These are phyloP conservation scores for Agrocybe praecox DNA, from an alignment of 768 basidiomycete species.

Conservation along the genomic window DNA sequence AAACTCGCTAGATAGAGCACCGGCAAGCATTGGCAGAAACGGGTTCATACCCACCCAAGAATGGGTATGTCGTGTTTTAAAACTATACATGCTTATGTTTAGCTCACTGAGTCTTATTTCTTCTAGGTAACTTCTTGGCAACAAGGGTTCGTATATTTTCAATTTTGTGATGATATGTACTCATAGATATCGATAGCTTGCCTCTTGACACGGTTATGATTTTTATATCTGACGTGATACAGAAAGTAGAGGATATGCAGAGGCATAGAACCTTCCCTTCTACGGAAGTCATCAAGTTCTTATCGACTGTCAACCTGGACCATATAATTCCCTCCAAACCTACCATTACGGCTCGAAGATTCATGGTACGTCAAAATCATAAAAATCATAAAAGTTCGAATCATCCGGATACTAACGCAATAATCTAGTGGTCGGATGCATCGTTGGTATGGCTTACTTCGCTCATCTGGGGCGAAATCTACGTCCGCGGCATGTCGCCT, in stretches of 20 bases:
- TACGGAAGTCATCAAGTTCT: constrained; percentile 71
- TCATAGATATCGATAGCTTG: constrained; percentile 48
- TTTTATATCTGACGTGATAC: constrained; percentile 84
- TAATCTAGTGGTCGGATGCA: constrained; percentile 85
- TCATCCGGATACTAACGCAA: not conserved
- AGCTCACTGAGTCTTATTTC: not conserved
- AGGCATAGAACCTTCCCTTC: constrained; percentile 64
- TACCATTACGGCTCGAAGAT: constrained; percentile 67
- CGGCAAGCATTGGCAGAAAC: constrained; percentile 81
- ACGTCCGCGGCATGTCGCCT: constrained; percentile 86
- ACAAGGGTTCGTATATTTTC: constrained; percentile 68
- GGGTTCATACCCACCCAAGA: constrained; percentile 96
- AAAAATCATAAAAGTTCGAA: too few relatives aligned
- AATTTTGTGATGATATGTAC: not conserved
- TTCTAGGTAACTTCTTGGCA: constrained; percentile 91
- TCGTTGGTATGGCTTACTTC: constrained; percentile 93
- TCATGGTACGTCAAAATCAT: constrained; percentile 55
- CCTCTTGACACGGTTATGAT: constrained; percentile 89
- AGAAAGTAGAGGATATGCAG: constrained; percentile 83
- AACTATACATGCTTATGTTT: not conserved
- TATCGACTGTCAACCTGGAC: constrained; percentile 67
- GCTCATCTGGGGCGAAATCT: constrained; percentile 94
- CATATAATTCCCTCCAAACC: constrained; percentile 77
- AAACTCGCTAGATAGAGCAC: constrained; percentile 61
- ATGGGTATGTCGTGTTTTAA: constrained; percentile 66